Conservation (phyloP, 2,329 filamentous ascomycete genomes). For the Rutstroemia sydowiana region DNA sequence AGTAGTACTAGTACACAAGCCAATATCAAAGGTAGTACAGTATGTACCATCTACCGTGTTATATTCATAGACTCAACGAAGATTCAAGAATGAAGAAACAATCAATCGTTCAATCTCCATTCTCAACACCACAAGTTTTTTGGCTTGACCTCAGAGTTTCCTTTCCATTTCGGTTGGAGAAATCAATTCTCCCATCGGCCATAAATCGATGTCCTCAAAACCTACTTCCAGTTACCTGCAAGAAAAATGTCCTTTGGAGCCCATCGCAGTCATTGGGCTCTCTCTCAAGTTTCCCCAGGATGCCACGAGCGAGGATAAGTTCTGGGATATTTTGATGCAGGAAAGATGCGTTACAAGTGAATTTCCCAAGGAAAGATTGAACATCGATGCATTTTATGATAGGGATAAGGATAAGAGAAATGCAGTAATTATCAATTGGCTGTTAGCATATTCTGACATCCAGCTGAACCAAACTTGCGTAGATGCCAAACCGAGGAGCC, state of each 20-base stretch:
- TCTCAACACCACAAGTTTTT: too few species aligned
- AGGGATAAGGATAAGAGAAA: too few species aligned
- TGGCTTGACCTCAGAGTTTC: too few species aligned
- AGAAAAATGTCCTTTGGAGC: conserved; percentile 14
- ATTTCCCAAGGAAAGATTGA: conserved; percentile 14
- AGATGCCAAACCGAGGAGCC: not conserved
- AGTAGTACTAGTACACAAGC: too few species aligned
- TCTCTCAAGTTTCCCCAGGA: conserved; percentile 45
- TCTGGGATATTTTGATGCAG: conserved; percentile 42
- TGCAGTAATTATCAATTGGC: not conserved
- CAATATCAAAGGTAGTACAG: too few species aligned
- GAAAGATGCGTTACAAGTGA: conserved; percentile 42
- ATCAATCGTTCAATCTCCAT: too few species aligned
- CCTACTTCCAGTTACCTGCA: not conserved
- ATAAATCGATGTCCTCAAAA: not conserved
- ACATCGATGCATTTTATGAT: conserved; percentile 14
- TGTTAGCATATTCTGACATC: not conserved
- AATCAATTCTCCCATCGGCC: not conserved
- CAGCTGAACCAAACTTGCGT: not conserved
- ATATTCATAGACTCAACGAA: too few species aligned
- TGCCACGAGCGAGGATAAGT: conserved; percentile 36
- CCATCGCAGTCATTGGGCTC: conserved; percentile 46
- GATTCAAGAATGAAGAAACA: too few species aligned
- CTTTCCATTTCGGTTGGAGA: too few species aligned
- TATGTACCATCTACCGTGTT: too few species aligned